A percentile compares a stretch with the other conserved stretches of the same genome.
Conservation (phyloP, 768 basidiomycete species). For the Punctularia strigosozonata region DNA sequence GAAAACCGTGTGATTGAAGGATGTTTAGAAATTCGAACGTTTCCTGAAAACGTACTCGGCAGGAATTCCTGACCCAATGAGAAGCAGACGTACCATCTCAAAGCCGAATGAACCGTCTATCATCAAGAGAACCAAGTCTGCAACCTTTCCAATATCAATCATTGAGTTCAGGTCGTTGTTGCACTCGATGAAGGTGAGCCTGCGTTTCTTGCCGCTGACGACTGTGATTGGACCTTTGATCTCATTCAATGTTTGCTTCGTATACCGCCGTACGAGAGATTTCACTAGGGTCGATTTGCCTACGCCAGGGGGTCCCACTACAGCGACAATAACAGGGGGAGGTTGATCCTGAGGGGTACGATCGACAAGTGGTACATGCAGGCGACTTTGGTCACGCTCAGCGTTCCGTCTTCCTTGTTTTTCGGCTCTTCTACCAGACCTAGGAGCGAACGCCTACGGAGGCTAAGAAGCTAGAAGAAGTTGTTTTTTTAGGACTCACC, state of each 20-base stretch:
- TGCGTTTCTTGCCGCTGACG: constrained; percentile 82
- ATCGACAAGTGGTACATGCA: constrained; percentile 94
- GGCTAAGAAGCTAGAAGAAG: constrained; percentile 1
- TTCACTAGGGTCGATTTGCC: constrained; percentile 93
- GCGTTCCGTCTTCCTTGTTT: constrained; percentile 81
- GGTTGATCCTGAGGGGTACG: constrained; percentile 86
- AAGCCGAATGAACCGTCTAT: constrained; percentile 97
- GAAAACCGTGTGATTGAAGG: constrained; percentile 94
- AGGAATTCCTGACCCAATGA: background rate
- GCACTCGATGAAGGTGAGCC: constrained; percentile 95
- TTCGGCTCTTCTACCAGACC: constrained; percentile 83
- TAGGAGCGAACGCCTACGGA: constrained; percentile 79
- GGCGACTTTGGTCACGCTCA: constrained; percentile 86
- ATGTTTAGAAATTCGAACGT: constrained; percentile 98
- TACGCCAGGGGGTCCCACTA: constrained; percentile 94
- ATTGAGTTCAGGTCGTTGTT: constrained; percentile 96
- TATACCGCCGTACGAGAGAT: constrained; percentile 81
- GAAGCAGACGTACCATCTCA: constrained; percentile 68
- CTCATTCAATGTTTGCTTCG: constrained; percentile 86
- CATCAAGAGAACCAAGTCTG: constrained; percentile 93
- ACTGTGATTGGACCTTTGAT: constrained; percentile 92
- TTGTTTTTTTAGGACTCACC: constrained; percentile 28
- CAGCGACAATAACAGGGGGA: constrained; percentile 87
- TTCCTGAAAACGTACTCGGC: constrained; percentile 45
- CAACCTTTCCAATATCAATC: constrained; percentile 97